Conservation (phyloP, 2,329 filamentous ascomycete species). For the Ophiostoma angusticollis region DNA sequence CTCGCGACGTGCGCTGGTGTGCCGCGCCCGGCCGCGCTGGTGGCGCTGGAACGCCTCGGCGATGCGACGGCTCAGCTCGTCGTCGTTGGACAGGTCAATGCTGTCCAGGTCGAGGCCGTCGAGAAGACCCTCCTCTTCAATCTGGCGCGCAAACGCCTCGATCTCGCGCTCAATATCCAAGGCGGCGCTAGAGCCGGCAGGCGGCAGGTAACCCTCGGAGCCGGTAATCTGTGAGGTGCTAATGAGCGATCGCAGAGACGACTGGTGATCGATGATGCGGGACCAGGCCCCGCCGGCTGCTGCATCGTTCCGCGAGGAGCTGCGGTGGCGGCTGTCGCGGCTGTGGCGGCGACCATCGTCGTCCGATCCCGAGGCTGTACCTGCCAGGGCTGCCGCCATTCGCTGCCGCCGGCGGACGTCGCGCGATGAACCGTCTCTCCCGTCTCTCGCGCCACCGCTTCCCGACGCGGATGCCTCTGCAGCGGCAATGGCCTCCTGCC, state of each 20-base stretch:
- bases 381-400: constrained; percentile 10
- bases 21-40: constrained; percentile 49
- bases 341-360: constrained; percentile 1
- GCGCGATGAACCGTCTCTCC: background rate
- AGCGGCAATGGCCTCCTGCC: constrained; percentile 51
- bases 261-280: constrained; percentile 56
- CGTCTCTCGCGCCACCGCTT: background rate
- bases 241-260: constrained; percentile 73
- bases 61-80: constrained; percentile 81
- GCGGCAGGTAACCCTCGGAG: too few species aligned
- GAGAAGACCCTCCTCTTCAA: constrained; percentile 47
- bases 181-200: background rate
- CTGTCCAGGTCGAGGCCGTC: constrained; percentile 84
- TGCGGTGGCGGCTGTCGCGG: constrained; percentile 23
- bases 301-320: constrained; percentile 28
- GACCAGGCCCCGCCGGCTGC: constrained; percentile 25
- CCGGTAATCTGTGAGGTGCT: constrained; percentile 44
- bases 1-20: constrained; percentile 22
- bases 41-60: constrained; percentile 75
- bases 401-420: constrained; percentile 7
- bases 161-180: constrained; percentile 79
- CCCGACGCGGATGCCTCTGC: background rate
- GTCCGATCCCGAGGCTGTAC: constrained; percentile 16
- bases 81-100: constrained; percentile 70
- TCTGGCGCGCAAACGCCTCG: constrained; percentile 78